Conservation (phyloP, 1,139 yeast species). For the Kodamaea anthophila region DNA sequence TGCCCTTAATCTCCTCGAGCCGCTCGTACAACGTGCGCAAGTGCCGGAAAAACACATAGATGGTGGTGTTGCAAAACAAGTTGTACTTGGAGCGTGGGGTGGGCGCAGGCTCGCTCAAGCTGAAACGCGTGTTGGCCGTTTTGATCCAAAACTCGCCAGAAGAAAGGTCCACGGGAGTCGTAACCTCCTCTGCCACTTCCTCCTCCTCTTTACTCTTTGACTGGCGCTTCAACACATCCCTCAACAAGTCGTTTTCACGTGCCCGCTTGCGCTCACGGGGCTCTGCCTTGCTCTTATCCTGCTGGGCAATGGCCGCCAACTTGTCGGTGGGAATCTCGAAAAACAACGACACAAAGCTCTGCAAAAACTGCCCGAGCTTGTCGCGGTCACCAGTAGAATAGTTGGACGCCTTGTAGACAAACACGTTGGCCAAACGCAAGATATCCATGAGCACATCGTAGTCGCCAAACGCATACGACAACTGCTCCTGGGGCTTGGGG, state of each 20-base stretch:
- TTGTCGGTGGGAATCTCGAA: conserved; percentile 47
- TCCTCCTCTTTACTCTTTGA: conserved; percentile 43
- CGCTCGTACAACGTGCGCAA: conserved; percentile 78
- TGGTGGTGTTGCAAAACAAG: conserved; percentile 84
- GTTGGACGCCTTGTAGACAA: conserved; percentile 62
- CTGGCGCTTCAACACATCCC: conserved; percentile 70
- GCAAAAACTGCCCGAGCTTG: conserved; percentile 65
- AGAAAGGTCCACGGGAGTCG: conserved; percentile 23
- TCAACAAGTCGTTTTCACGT: conserved; percentile 61
- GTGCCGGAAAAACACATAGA: conserved; percentile 86
- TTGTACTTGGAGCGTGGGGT: conserved; percentile 49
- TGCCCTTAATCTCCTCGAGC: conserved; percentile 64
- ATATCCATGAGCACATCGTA: conserved; percentile 68
- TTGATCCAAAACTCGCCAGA: conserved; percentile 55
- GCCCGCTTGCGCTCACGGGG: conserved; percentile 40
- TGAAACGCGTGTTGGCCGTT: conserved; percentile 32
- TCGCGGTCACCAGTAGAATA: conserved; percentile 82
- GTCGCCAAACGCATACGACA: conserved; percentile 63
- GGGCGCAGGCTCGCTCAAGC: conserved; percentile 19
- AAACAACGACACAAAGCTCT: conserved; percentile 62
- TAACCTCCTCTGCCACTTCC: conserved; percentile 23
- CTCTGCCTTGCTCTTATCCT: conserved; percentile 9
- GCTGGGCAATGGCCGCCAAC: conserved; percentile 17
- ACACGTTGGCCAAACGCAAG: conserved; percentile 60
- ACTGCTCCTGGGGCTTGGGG: conserved; percentile 79